Percentiles rank a stretch among this genome's conserved stretches.
Conservation (phyloP, 1,284 basidiomycete genomes). For the Prillingera fragicola region DNA sequence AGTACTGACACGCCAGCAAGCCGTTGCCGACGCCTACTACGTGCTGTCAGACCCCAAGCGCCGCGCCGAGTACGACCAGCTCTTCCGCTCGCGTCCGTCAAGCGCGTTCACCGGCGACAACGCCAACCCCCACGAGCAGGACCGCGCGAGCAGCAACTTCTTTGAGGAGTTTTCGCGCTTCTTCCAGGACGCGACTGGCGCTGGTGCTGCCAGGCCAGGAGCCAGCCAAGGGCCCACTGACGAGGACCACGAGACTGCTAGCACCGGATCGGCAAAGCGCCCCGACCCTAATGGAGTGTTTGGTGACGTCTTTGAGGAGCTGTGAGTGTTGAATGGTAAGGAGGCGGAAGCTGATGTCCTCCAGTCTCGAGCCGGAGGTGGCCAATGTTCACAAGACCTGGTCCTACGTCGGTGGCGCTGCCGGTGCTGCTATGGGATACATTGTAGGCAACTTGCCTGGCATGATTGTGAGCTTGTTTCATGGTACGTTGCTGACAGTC, state of each 20-base stretch:
- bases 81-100: slow-evolving; percentile 52
- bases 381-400: slow-evolving; percentile 44
- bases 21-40: slow-evolving; percentile 93
- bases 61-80: slow-evolving; percentile 75
- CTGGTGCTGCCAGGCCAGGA: slow-evolving; percentile 10
- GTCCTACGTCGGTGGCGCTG: slow-evolving; percentile 58
- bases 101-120: slow-evolving; percentile 38
- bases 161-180: slow-evolving; percentile 70
- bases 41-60: slow-evolving; percentile 73
- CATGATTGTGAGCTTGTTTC: slow-evolving; percentile 35
- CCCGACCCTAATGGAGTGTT: slow-evolving; percentile 78
- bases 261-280: slow-evolving; percentile 35
- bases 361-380: slow-evolving; percentile 47
- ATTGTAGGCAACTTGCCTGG: slow-evolving; percentile 85
- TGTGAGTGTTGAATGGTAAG: slow-evolving; percentile 38
- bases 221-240: slow-evolving; percentile 4
- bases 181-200: slow-evolving; percentile 52
- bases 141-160: slow-evolving; percentile 61
- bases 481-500: background rate
- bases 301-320: slow-evolving; percentile 84
- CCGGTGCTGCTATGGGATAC: slow-evolving; percentile 65
- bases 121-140: slow-evolving; percentile 52
- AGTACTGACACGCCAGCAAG: slow-evolving; percentile 50
- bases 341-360: background rate
- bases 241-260: slow-evolving; percentile 7